Conservation (phyloP, 306 rosid species). For the Biancaea sappan region DNA sequence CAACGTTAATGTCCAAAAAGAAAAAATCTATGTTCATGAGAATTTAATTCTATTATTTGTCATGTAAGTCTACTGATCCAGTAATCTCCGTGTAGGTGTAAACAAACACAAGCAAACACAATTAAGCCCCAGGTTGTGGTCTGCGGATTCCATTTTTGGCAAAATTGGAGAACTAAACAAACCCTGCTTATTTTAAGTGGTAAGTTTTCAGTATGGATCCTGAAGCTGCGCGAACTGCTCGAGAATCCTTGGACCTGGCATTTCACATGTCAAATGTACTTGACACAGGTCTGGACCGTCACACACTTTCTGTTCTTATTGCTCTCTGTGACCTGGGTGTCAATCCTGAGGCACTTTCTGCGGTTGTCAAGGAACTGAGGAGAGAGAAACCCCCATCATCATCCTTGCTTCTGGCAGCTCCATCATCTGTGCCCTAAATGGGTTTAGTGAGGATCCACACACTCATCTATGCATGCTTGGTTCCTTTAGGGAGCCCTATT, state of each 20-base stretch:
- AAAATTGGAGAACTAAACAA: neutral
- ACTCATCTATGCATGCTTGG: constrained; percentile 4
- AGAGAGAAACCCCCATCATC: constrained; percentile 37
- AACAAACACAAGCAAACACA: neutral
- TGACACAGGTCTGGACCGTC: constrained; percentile 69
- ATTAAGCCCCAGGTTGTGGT: neutral
- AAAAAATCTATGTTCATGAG: neutral
- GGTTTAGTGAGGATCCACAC: neutral
- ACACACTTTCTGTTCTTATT: constrained; percentile 75
- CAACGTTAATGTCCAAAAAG: too few species aligned
- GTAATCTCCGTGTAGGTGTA: neutral
- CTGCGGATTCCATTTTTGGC: neutral
- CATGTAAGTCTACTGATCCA: neutral
- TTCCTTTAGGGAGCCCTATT: constrained; percentile 3
- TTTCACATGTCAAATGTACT: constrained; percentile 75
- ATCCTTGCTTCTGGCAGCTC: constrained; percentile 21
- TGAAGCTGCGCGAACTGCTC: constrained; percentile 61
- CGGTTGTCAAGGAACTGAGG: constrained; percentile 69
- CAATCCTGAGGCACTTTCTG: constrained; percentile 79
- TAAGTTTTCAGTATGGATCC: constrained; percentile 52
- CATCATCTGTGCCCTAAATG: constrained; percentile 33
- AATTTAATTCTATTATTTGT: neutral
- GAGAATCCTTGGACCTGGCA: constrained; percentile 79
- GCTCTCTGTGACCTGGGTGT: constrained; percentile 84
- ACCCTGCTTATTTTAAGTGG: neutral